Evolutionary conservation across 2,329 filamentous ascomycete genomes (phyloP).

Genomic region (Aspergillus puulaauensis): DNA sequence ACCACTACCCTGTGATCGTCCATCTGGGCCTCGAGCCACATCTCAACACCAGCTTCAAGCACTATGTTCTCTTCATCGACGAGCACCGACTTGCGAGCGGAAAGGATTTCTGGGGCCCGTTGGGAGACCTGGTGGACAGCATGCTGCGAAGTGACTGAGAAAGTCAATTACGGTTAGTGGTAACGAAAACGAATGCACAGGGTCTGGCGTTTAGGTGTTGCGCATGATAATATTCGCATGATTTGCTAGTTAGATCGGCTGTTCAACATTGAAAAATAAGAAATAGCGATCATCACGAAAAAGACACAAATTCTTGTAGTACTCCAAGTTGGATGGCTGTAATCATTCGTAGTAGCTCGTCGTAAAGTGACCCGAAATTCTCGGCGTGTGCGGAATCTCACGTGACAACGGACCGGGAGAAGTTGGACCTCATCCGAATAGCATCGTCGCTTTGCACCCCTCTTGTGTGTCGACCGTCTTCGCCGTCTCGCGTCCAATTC

Average conservation of each 20-base stretch:
- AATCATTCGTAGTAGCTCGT: background rate
- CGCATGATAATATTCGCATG: conserved; percentile 10
- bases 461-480: conserved; percentile 24
- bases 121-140: conserved; percentile 94
- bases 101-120: conserved; percentile 94
- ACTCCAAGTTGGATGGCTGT: background rate
- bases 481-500: conserved; percentile 24
- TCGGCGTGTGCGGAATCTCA: conserved; percentile 28
- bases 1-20: conserved; percentile 96
- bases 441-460: conserved; percentile 18
- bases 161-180: conserved; percentile 3
- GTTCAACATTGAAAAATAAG: background rate
- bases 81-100: conserved; percentile 90
- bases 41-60: conserved; percentile 98
- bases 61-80: conserved; percentile 97
- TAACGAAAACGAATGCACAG: conserved; percentile 9
- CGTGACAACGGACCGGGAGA: conserved; percentile 27
- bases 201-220: conserved; percentile 18
- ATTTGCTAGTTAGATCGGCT: background rate
- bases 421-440: conserved; percentile 25
- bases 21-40: conserved; percentile 95
- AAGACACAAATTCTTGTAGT: background rate
- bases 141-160: conserved; percentile 88
- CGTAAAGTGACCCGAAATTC: conserved; percentile 18
- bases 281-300: background rate